phyloP scores from a whole-genome alignment of 208 protist genomes.

The Tritrichomonas foetus region DNA sequence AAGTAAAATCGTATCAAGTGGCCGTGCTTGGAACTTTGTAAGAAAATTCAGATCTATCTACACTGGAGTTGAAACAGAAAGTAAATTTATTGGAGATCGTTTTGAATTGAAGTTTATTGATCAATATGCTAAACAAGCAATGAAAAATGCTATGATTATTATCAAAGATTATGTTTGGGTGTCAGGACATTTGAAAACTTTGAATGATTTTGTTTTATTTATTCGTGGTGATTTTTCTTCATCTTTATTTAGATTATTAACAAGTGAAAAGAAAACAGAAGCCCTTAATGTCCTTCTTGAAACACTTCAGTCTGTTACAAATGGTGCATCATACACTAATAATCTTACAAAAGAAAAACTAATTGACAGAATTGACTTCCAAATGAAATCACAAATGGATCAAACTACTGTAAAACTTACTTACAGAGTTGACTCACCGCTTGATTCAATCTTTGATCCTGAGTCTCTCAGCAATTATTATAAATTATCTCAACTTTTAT shows the following conservation, averaged over 20 bases:
- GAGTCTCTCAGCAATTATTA: neutral
- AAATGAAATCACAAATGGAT: neutral
- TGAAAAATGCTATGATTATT: slow-evolving; percentile 9
- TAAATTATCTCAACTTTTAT: neutral
- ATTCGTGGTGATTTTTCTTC: neutral
- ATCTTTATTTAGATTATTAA: neutral
- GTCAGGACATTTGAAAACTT: neutral
- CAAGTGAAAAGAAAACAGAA: neutral
- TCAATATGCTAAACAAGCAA: neutral
- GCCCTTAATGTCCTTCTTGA: neutral
- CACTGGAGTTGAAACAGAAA: slow-evolving; percentile 17
- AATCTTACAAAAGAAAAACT: neutral
- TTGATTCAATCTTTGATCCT: neutral
- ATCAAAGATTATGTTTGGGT: neutral
- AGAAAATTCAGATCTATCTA: neutral
- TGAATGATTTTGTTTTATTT: slow-evolving; percentile 17
- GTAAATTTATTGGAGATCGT: neutral
- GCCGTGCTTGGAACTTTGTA: slow-evolving; percentile 10
- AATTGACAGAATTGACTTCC: neutral
- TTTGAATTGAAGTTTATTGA: neutral
- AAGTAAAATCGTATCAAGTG: neutral
- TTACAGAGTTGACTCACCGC: neutral
- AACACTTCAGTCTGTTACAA: neutral
- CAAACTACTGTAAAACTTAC: neutral
- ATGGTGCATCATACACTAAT: neutral